These are phyloP conservation scores for Boletellus ananas DNA, from an alignment of 768 basidiomycete species.

Conservation along the genomic window DNA sequence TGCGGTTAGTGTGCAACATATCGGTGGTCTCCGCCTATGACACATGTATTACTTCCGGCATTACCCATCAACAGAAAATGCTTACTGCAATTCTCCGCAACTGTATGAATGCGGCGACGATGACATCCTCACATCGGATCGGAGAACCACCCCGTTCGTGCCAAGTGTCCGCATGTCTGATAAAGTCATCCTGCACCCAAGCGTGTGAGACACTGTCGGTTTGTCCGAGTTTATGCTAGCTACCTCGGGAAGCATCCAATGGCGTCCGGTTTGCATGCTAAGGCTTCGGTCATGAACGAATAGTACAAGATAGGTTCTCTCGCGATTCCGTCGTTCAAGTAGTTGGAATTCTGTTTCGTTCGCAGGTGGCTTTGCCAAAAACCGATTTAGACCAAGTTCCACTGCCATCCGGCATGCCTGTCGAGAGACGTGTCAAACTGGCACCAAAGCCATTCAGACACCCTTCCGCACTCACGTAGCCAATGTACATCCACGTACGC, in stretches of 20 bases:
- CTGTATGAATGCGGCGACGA: constrained; percentile 73
- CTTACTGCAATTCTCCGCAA: constrained; percentile 77
- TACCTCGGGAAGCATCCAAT: constrained; percentile 85
- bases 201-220: constrained; percentile 9
- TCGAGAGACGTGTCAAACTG: constrained; percentile 1
- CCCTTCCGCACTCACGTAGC: constrained; percentile 53
- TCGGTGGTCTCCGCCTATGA: constrained; percentile 75
- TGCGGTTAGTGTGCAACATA: constrained; percentile 56
- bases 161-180: constrained; percentile 67
- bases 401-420: constrained; percentile 88
- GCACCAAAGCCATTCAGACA: neutral
- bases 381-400: constrained; percentile 76
- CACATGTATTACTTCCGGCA: neutral
- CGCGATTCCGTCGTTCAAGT: constrained; percentile 77
- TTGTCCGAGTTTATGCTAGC: neutral
- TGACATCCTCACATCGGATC: constrained; percentile 74
- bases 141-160: constrained; percentile 53
- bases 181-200: constrained; percentile 55
- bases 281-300: constrained; percentile 85
- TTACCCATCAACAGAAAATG: constrained; percentile 5
- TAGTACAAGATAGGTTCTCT: constrained; percentile 81
- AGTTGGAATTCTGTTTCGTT: constrained; percentile 63
- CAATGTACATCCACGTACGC: constrained; percentile 87
- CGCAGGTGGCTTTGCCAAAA: constrained; percentile 48
- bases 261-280: constrained; percentile 80